phyloP scores from a whole-genome alignment of 257 asterid genomes.

The Plantago major region DNA sequence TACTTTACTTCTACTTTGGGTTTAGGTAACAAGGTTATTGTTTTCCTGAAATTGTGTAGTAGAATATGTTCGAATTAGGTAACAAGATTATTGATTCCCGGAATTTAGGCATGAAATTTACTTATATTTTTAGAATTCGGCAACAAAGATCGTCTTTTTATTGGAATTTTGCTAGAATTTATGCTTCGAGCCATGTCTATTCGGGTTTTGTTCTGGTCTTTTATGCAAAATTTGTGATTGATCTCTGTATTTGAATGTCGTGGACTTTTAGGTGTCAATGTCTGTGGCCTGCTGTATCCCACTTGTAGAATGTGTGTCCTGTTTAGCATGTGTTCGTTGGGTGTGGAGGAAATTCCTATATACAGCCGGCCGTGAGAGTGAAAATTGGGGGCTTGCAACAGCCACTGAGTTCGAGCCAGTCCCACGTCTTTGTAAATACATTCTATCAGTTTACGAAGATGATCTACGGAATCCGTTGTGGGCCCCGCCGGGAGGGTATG shows the following conservation, averaged over 20 bases:
- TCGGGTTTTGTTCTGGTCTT: slow-evolving; percentile 11
- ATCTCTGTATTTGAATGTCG: slow-evolving; percentile 16
- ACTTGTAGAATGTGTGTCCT: slow-evolving; percentile 88
- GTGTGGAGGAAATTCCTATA: slow-evolving; percentile 88
- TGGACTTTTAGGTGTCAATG: slow-evolving; percentile 57
- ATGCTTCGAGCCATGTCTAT: not conserved
- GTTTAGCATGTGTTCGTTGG: slow-evolving; percentile 93
- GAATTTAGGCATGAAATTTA: too few relatives aligned
- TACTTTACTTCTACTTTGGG: not conserved
- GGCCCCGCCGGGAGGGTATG: slow-evolving; percentile 91
- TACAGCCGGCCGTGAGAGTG: slow-evolving; percentile 91
- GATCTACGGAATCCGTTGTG: slow-evolving; percentile 68
- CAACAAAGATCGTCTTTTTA: too few relatives aligned
- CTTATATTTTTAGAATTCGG: too few relatives aligned
- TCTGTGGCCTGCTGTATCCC: slow-evolving; percentile 91
- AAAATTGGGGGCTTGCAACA: slow-evolving; percentile 88
- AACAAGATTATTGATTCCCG: too few relatives aligned
- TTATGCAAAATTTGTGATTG: slow-evolving; percentile 11
- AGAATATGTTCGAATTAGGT: too few relatives aligned
- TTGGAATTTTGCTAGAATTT: not conserved
- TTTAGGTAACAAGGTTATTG: not conserved
- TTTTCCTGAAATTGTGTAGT: not conserved
- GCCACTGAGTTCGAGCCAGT: slow-evolving; percentile 79
- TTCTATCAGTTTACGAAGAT: slow-evolving; percentile 73
- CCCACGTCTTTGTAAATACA: slow-evolving; percentile 70